Conservation (phyloP, 306 rosid species). For the Malus fusca region DNA sequence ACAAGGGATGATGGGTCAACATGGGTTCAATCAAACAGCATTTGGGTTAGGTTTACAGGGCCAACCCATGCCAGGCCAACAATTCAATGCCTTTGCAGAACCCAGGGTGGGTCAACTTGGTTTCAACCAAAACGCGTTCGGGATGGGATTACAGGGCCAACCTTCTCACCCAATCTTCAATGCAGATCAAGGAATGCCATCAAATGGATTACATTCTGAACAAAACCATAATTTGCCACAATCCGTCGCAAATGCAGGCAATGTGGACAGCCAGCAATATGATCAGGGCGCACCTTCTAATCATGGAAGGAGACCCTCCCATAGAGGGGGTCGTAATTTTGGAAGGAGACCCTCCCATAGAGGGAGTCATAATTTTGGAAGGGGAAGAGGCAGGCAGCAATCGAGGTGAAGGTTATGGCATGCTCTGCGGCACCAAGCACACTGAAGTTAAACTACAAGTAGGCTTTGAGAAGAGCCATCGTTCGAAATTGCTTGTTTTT, state of each 20-base stretch:
- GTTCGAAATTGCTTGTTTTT: constrained; percentile 1
- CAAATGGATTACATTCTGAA: constrained; percentile 23
- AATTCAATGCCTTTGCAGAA: neutral
- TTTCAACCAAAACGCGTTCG: neutral
- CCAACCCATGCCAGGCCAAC: constrained; percentile 16
- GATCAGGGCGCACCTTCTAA: constrained; percentile 32
- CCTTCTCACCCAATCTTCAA: constrained; percentile 20
- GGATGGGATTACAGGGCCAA: constrained; percentile 1
- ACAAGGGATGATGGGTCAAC: constrained; percentile 45
- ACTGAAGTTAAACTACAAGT: neutral
- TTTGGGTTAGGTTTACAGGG: constrained; percentile 41
- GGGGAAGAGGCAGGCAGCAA: constrained; percentile 52
- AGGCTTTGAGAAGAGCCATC: constrained; percentile 8
- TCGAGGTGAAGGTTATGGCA: constrained; percentile 23
- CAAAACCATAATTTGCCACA: constrained; percentile 31
- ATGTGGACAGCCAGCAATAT: constrained; percentile 35
- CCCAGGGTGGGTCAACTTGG: constrained; percentile 2
- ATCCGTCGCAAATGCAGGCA: constrained; percentile 21
- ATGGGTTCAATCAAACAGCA: constrained; percentile 30
- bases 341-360: neutral
- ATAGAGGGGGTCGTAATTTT: constrained; percentile 32
- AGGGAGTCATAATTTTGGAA: constrained; percentile 1
- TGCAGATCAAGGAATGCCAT: constrained; percentile 30
- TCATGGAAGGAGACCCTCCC: constrained; percentile 42
- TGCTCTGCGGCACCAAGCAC: neutral